Percentiles rank a stretch among this genome's conserved stretches.
These are phyloP conservation scores for Rhipidocladum racemiflorum DNA, from an alignment of 176 grass and related monocot genomes.

Conservation along the genomic window DNA sequence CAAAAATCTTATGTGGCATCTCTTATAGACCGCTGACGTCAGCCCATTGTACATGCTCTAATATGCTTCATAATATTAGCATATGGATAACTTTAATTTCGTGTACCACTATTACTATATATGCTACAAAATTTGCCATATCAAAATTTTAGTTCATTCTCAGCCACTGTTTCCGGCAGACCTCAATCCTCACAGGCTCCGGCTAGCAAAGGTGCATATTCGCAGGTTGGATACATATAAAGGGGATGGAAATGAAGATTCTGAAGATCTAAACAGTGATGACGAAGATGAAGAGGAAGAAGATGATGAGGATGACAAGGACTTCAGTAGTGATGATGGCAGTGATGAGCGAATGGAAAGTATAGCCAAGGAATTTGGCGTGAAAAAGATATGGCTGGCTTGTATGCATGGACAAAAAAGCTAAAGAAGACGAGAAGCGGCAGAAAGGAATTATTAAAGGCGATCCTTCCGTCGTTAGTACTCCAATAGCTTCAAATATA, in stretches of 20 bases:
- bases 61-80: no score
- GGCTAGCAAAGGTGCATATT: conserved; percentile 86
- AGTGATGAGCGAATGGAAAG: conserved; percentile 90
- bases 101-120: no score
- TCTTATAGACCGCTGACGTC: no score
- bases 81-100: no score
- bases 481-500: not conserved
- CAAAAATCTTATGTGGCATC: no score
- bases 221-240: conserved; percentile 96
- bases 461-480: conserved; percentile 87
- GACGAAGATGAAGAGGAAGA: conserved; percentile 86
- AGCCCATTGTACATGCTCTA: no score
- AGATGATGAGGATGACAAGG: conserved; percentile 68
- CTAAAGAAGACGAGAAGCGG: conserved; percentile 89
- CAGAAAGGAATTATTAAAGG: conserved; percentile 97
- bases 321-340: conserved; percentile 97
- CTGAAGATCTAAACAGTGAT: conserved; percentile 64
- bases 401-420: conserved; percentile 93
- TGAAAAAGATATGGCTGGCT: conserved; percentile 98
- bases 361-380: conserved; percentile 93
- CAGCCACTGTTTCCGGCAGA: conserved; percentile 54
- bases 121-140: no score
- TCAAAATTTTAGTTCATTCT: no score
- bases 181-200: conserved; percentile 69
- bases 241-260: conserved; percentile 60